These are phyloP conservation scores for Apiospora marii DNA, from an alignment of 2,329 filamentous ascomycete genomes.

Conservation along the genomic window DNA sequence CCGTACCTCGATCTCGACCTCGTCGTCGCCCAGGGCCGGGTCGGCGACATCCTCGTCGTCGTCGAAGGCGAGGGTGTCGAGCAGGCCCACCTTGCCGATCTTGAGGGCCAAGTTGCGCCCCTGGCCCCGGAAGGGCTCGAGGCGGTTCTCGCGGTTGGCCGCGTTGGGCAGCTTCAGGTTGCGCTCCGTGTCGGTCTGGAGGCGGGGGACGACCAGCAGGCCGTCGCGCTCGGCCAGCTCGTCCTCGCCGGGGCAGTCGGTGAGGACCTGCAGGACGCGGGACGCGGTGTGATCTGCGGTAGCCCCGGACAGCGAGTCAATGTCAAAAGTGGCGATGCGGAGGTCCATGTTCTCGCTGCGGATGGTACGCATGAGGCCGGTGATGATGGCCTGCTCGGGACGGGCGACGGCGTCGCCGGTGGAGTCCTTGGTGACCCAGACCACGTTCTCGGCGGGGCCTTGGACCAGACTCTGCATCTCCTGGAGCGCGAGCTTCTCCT, in stretches of 20 bases:
- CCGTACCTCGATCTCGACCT: not conserved
- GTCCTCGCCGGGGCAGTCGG: slow-evolving; percentile 28
- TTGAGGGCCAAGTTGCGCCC: slow-evolving; percentile 1
- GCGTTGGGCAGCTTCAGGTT: slow-evolving; percentile 26
- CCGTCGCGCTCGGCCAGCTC: slow-evolving; percentile 30
- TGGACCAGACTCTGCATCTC: too few species aligned
- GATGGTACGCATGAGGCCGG: slow-evolving; percentile 33
- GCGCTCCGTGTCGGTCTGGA: slow-evolving; percentile 27
- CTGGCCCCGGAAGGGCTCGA: slow-evolving; percentile 26
- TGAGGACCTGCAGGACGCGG: slow-evolving; percentile 25
- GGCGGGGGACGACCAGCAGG: slow-evolving; percentile 27
- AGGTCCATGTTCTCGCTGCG: slow-evolving; percentile 35
- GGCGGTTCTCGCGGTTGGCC: slow-evolving; percentile 24
- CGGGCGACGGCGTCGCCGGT: not conserved
- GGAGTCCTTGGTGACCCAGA: not conserved
- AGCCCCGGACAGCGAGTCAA: slow-evolving; percentile 30
- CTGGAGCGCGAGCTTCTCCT: too few species aligned
- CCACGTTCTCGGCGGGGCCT: not conserved
- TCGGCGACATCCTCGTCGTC: slow-evolving; percentile 24
- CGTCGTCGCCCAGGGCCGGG: slow-evolving; percentile 18
- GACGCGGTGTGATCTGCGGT: slow-evolving; percentile 24
- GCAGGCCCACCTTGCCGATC: slow-evolving; percentile 29
- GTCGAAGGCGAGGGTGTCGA: slow-evolving; percentile 31
- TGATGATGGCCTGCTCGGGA: not conserved
- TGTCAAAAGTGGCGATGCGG: slow-evolving; percentile 36